phyloP scores from a whole-genome alignment of 129 eudicot species.

The Pseudognaphalium luteoalbum region DNA sequence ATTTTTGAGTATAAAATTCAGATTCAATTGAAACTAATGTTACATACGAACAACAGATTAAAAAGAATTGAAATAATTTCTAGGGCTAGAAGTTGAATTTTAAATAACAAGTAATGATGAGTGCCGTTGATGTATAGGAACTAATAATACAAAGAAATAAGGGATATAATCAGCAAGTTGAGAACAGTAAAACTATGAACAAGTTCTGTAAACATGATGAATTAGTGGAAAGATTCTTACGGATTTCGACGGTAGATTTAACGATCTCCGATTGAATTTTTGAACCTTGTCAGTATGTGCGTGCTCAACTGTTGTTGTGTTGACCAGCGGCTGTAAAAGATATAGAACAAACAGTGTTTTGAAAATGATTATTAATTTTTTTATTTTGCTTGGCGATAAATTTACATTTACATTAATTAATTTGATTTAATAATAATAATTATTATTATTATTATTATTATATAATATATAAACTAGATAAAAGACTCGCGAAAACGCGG shows the following conservation, averaged over 20 bases:
- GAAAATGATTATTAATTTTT: no score
- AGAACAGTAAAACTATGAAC: not conserved
- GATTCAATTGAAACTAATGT: not conserved
- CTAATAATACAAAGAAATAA: no score
- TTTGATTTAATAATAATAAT: no score
- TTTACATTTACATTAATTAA: no score
- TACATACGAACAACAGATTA: not conserved
- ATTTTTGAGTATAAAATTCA: not conserved
- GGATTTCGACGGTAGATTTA: not conserved
- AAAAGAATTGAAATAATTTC: not conserved
- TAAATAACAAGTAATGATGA: not conserved
- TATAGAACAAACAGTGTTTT: no score
- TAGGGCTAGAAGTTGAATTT: not conserved
- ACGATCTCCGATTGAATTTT: not conserved
- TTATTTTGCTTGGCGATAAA: no score
- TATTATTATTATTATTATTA: no score
- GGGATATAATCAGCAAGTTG: not conserved
- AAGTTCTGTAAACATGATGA: not conserved
- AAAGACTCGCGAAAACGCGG: no score
- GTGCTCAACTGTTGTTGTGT: not conserved
- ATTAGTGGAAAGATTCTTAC: not conserved
- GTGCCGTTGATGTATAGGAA: no score
- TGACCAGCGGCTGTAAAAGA: no score
- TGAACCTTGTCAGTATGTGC: not conserved
- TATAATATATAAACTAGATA: no score